phyloP scores from a whole-genome alignment of 208 protist species.

The Trichomonas gallinae region DNA sequence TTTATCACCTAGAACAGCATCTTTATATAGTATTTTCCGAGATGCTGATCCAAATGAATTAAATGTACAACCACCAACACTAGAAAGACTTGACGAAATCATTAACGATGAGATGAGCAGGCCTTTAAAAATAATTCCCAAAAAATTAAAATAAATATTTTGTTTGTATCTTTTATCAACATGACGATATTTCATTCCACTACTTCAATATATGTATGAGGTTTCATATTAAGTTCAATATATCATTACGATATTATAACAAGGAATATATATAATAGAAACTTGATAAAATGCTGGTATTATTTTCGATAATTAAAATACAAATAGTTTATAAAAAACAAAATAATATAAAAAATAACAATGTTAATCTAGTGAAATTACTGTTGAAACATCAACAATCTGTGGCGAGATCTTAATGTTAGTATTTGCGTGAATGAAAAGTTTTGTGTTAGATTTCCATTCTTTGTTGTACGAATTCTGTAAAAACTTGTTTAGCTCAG shows the following conservation, averaged over 20 bases:
- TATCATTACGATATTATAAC: too few species aligned
- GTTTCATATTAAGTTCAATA: too few species aligned
- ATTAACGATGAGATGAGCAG: background rate
- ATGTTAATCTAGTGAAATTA: background rate
- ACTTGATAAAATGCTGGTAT: too few species aligned
- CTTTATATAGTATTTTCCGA: background rate
- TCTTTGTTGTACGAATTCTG: background rate
- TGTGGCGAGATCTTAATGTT: background rate
- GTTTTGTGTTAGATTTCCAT: background rate
- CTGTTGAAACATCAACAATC: background rate
- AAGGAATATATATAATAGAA: too few species aligned
- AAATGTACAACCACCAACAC: background rate
- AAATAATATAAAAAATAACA: background rate
- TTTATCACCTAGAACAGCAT: background rate
- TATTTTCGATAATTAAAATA: too few species aligned
- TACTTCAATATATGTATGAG: too few species aligned
- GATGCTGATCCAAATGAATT: background rate
- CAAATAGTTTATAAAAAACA: background rate
- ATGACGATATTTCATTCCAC: background rate
- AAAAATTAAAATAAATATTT: background rate
- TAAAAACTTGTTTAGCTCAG: background rate
- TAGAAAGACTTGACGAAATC: background rate
- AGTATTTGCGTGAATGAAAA: background rate
- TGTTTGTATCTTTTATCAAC: background rate
- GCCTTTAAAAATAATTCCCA: background rate